Evolutionary conservation across 2,329 filamentous ascomycete species (phyloP).

Genomic region (Dryadomyces quercus-mongolicae): DNA sequence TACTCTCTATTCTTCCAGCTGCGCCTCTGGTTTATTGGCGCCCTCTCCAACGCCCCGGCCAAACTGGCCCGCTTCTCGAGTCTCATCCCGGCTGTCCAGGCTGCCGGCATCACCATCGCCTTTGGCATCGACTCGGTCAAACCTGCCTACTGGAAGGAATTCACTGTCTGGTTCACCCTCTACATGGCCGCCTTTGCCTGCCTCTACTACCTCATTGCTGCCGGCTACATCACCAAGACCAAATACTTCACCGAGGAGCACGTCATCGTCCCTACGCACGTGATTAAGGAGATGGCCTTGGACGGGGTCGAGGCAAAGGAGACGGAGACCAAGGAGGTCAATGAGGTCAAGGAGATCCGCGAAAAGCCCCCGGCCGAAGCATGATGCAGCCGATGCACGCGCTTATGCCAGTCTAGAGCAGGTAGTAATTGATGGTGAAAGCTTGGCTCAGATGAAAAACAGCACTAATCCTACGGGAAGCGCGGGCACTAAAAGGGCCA

Average conservation of each 20-base stretch:
- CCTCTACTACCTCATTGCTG: not conserved
- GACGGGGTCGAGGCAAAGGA: not conserved
- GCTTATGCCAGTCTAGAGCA: too few relatives aligned
- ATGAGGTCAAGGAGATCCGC: too few relatives aligned
- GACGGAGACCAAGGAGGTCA: too few relatives aligned
- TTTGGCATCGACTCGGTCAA: slow-evolving; percentile 1
- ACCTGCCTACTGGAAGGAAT: slow-evolving; percentile 3
- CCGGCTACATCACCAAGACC: not conserved
- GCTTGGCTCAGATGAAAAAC: too few relatives aligned
- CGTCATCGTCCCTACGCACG: not conserved
- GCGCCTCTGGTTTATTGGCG: slow-evolving; percentile 1
- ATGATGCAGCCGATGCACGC: too few relatives aligned
- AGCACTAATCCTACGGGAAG: too few relatives aligned
- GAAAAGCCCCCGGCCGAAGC: too few relatives aligned
- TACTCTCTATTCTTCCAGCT: slow-evolving; percentile 2
- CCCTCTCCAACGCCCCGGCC: slow-evolving; percentile 1
- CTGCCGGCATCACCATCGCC: slow-evolving; percentile 2
- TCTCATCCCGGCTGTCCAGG: not conserved
- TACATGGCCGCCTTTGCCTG: not conserved
- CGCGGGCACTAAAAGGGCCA: too few relatives aligned
- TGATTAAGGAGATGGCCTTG: not conserved
- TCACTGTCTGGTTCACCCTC: slow-evolving; percentile 12
- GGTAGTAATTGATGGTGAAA: too few relatives aligned
- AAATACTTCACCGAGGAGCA: not conserved
- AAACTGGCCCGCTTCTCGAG: not conserved